These are phyloP conservation scores for Pseudopediastrum boryanum DNA, from an alignment of 139 green algal genomes.

Conservation along the genomic window DNA sequence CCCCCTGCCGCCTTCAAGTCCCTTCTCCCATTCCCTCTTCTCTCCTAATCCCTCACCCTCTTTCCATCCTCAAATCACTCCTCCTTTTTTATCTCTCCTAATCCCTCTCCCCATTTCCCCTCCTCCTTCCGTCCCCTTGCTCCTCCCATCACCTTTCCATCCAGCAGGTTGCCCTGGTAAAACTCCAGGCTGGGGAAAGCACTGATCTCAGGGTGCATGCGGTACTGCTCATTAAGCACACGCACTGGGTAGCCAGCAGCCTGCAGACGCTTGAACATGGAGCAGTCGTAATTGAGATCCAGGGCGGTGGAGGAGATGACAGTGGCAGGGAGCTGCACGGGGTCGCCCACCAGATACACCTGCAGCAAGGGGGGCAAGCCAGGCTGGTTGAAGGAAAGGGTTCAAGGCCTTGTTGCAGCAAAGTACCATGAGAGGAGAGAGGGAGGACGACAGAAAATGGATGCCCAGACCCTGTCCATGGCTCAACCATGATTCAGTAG, in stretches of 20 bases:
- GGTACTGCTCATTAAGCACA: conserved; percentile 74
- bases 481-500: too few species aligned
- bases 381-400: conserved; percentile 4
- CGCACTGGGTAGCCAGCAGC: conserved; percentile 56
- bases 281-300: conserved; percentile 61
- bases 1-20: background rate
- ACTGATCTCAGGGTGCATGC: conserved; percentile 86
- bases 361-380: conserved; percentile 37
- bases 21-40: background rate
- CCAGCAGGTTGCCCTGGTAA: conserved; percentile 73
- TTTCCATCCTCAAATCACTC: background rate
- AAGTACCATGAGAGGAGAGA: background rate
- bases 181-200: conserved; percentile 77
- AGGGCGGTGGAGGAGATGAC: conserved; percentile 69
- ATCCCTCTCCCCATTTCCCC: too few species aligned
- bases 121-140: too few species aligned
- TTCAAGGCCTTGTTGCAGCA: background rate
- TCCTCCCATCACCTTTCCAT: conserved; percentile 73
- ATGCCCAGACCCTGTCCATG: background rate
- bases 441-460: background rate
- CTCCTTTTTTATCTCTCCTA: too few species aligned
- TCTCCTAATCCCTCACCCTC: background rate
- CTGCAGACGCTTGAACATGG: conserved; percentile 77
- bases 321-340: conserved; percentile 82
- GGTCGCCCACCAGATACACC: conserved; percentile 79